Evolutionary conservation across 805 yeast species (phyloP).

Genomic region (Jamesozyma hellenica): DNA sequence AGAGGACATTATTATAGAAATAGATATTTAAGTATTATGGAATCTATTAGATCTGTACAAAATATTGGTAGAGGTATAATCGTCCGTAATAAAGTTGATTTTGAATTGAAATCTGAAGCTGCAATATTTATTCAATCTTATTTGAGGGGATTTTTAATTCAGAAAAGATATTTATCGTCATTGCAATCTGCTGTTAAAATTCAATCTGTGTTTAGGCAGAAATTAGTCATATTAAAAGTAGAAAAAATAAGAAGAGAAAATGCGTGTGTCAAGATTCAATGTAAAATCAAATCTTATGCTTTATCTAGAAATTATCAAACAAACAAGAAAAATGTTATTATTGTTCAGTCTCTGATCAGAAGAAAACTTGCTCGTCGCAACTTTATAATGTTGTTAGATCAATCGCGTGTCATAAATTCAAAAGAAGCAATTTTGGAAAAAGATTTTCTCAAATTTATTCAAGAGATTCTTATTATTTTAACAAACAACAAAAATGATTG

Average conservation of each 20-base stretch:
- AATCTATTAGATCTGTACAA: conserved; percentile 52
- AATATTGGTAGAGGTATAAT: conserved; percentile 53
- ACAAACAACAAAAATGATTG: conserved; percentile 66
- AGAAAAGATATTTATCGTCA: conserved; percentile 27
- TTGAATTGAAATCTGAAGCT: conserved; percentile 50
- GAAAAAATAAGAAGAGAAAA: conserved; percentile 38
- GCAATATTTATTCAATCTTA: conserved; percentile 65
- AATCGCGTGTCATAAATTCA: conserved; percentile 17
- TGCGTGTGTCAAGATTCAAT: conserved; percentile 61
- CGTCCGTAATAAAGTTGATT: conserved; percentile 45
- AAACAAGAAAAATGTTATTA: conserved; percentile 43
- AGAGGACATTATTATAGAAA: conserved; percentile 56
- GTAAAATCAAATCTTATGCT: conserved; percentile 49
- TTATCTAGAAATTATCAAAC: conserved; percentile 40
- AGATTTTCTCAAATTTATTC: conserved; percentile 32
- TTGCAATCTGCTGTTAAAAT: conserved; percentile 22
- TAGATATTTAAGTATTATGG: conserved; percentile 43
- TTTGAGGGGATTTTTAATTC: conserved; percentile 43
- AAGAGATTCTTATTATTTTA: conserved; percentile 61
- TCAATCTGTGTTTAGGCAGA: conserved; percentile 41
- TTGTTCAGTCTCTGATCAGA: conserved; percentile 63
- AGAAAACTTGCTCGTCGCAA: conserved; percentile 57
- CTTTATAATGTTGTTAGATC: conserved; percentile 23
- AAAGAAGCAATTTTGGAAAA: conserved; percentile 2
- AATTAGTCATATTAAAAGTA: conserved; percentile 39